Conservation (phyloP, 192 early-diverging fungal species). For the Ambispora gerdemannii region DNA sequence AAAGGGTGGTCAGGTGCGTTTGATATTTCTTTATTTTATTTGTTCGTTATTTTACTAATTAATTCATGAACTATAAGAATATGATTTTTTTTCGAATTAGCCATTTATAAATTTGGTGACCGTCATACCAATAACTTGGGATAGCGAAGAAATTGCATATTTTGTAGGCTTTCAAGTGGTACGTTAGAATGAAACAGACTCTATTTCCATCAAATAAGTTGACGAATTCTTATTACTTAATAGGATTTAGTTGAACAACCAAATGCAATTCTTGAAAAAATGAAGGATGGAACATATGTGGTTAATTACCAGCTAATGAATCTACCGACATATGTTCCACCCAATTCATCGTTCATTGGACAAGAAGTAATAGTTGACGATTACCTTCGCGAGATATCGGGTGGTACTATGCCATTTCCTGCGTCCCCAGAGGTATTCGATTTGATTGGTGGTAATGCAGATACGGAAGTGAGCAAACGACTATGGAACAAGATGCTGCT, state of each 20-base stretch:
- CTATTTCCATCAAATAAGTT: background rate
- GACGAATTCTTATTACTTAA: conserved; percentile 4
- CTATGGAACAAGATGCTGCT: conserved; percentile 47
- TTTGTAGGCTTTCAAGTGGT: conserved; percentile 65
- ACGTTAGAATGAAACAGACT: conserved; percentile 1
- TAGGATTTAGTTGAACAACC: conserved; percentile 66
- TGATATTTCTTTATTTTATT: too few relatives aligned
- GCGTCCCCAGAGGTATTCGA: conserved; percentile 37
- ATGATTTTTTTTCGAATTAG: conserved; percentile 26
- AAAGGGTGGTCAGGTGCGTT: conserved; percentile 64
- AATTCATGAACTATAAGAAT: background rate
- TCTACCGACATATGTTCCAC: conserved; percentile 37
- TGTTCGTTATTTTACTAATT: too few relatives aligned
- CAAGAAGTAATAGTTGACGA: conserved; percentile 33
- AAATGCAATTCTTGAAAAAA: conserved; percentile 59
- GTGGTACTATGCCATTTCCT: conserved; percentile 33
- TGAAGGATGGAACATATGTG: conserved; percentile 59
- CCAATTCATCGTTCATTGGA: conserved; percentile 22
- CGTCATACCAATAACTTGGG: conserved; percentile 54
- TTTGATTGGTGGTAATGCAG: conserved; percentile 38
- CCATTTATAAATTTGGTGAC: conserved; percentile 71
- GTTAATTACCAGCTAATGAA: conserved; percentile 48
- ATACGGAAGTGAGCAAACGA: conserved; percentile 33
- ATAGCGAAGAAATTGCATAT: conserved; percentile 51
- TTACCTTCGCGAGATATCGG: conserved; percentile 40